Base-by-base conservation (phyloP, 2,329 filamentous ascomycete species). In the Lizonia empirigonia region DNA sequence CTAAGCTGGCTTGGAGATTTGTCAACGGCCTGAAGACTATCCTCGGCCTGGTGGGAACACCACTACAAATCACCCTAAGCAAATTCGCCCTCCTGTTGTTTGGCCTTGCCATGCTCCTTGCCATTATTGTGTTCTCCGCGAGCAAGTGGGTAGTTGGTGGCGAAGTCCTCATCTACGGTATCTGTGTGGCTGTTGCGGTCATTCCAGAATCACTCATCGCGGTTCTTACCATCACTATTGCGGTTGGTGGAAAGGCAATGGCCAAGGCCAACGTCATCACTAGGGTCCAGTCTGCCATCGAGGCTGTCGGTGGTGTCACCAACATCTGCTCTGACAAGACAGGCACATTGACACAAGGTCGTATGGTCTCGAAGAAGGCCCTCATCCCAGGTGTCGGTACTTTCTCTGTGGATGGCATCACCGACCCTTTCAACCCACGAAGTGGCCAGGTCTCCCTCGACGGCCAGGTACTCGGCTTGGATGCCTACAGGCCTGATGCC, bases 61-160 rank as follows among this genome's bases (percentile, higher is more conserved):
- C 91, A 0, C 78, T 96, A 36, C 90, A 95, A 75, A 86, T 88
- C 59, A 93, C 90, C 67, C 80, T 96, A 42, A 90, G 88, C 76
- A 91, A 92, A 73, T 87, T 96, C 65, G 91, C 91, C 22, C 85
- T 94, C 34, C 70, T 90, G 3, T 82, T 96, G 2, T 95, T 96
- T 66, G 85, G 80, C 37, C 82, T 91, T 41, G 91, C 87, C 2
- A 81, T 90, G 10, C 63, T 89, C 20, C 87, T 86, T 55, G 86
- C 86, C 7, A 82, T 90, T 58, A 84, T 90, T 60, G 86, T 89
- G 30, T 79, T 88, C 36, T 86, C 78, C 6, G 83, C 86, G 45
- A 89, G 87, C 70, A 70, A 71, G 57, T 75, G 66, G 62, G 54
- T 73, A 18, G 58, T 74, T 22, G 65, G 65, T 23, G 70, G 74